These are phyloP conservation scores for Macrolepiota fuliginosa DNA, from an alignment of 768 basidiomycete genomes.

Conservation along the genomic window DNA sequence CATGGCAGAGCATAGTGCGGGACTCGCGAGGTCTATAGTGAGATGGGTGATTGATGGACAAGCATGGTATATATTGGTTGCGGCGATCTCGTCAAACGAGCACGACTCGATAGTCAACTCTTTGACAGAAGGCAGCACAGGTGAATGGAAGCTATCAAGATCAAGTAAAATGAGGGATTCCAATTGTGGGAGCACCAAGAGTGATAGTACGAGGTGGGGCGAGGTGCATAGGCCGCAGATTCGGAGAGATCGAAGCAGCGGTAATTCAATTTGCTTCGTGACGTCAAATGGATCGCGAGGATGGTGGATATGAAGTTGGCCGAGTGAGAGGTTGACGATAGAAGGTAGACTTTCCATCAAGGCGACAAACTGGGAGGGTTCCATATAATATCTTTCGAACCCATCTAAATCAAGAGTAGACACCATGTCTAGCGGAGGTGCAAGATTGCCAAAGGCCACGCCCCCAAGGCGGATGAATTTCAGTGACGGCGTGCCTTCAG, in stretches of 20 bases:
- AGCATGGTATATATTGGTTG: slow-evolving; percentile 29
- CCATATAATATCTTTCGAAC: slow-evolving; percentile 32
- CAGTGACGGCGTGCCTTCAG: slow-evolving; percentile 29
- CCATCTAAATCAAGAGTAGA: slow-evolving; percentile 45
- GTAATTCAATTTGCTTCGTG: slow-evolving; percentile 28
- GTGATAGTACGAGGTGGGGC: slow-evolving; percentile 31
- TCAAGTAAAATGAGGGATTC: slow-evolving; percentile 33
- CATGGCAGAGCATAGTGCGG: slow-evolving; percentile 26
- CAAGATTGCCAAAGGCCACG: slow-evolving; percentile 35
- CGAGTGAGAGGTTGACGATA: slow-evolving; percentile 41
- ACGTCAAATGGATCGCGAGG: slow-evolving; percentile 29
- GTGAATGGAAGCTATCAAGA: slow-evolving; percentile 32
- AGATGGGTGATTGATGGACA: slow-evolving; percentile 34
- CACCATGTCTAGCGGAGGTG: slow-evolving; percentile 33
- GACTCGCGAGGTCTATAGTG: slow-evolving; percentile 32
- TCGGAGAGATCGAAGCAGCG: slow-evolving; percentile 37
- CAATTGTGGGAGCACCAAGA: slow-evolving; percentile 34
- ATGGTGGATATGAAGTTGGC: slow-evolving; percentile 34
- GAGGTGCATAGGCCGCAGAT: slow-evolving; percentile 34
- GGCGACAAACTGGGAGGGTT: slow-evolving; percentile 31
- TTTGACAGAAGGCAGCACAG: slow-evolving; percentile 29
- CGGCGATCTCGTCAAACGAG: slow-evolving; percentile 28
- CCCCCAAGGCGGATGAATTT: slow-evolving; percentile 42
- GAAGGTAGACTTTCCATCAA: slow-evolving; percentile 32
- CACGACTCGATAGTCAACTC: slow-evolving; percentile 33